phyloP scores from a whole-genome alignment of 129 eudicot genomes.

The Helianthus annuus region HanXRQr2.0-SUNRISE NC_035439.2:67927137-67927636 shows the following conservation, averaged over 20 bases:
- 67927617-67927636: conserved; percentile 78
- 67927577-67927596: conserved; percentile 93
- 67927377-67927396: conserved; percentile 97
- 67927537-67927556: conserved; percentile 89
- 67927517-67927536: conserved; percentile 78
- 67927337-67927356: conserved; percentile 82
- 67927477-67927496: conserved; percentile 70
- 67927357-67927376: conserved; percentile 79
- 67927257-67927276: conserved; percentile 77
- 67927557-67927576: conserved; percentile 63
- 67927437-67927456: conserved; percentile 78
- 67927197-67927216: conserved; percentile 77
- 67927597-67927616: conserved; percentile 78
- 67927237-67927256: conserved; percentile 56
- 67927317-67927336: conserved; percentile 79
- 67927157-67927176: conserved; percentile 76
- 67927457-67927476: conserved; percentile 66
- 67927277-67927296: conserved; percentile 72
- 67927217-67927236: conserved; percentile 94
- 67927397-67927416: conserved; percentile 55
- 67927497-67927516: conserved; percentile 76
- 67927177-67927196: conserved; percentile 62
- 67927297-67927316: conserved; percentile 55
- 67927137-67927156: background rate
- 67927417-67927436: conserved; percentile 82